A percentile compares a stretch with the other conserved stretches of the same genome.
phyloP scores from a whole-genome alignment of 2,329 filamentous ascomycete species.

The Trichothecium roseum region DNA sequence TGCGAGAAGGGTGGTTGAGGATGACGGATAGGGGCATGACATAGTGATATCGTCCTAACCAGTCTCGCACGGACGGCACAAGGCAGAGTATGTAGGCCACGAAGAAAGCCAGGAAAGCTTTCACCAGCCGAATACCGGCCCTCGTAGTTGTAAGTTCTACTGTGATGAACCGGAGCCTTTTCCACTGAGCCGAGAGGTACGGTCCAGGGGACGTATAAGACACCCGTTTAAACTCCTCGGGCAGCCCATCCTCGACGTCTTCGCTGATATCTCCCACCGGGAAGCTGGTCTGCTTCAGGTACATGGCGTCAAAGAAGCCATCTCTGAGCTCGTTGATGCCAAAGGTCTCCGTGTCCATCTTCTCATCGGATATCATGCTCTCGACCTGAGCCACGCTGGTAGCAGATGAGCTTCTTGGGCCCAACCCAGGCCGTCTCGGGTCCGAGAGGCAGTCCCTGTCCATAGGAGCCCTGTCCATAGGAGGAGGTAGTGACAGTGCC shows the following conservation, averaged over 20 bases:
- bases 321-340: constrained; percentile 32
- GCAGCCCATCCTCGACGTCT: constrained; percentile 32
- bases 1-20: constrained; percentile 45
- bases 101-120: constrained; percentile 46
- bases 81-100: constrained; percentile 45
- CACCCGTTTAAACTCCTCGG: constrained; percentile 29
- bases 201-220: constrained; percentile 34
- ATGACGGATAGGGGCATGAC: constrained; percentile 47
- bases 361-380: constrained; percentile 20
- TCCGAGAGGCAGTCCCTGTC: constrained; percentile 7
- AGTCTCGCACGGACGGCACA: constrained; percentile 33
- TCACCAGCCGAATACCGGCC: constrained; percentile 38
- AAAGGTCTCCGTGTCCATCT: constrained; percentile 27
- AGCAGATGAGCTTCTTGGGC: constrained; percentile 14
- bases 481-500: background rate
- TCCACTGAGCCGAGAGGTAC: constrained; percentile 37
- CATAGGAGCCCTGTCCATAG: constrained; percentile 4
- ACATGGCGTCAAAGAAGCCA: constrained; percentile 37
- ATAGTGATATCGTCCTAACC: constrained; percentile 43
- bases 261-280: constrained; percentile 27
- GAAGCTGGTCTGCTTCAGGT: constrained; percentile 21
- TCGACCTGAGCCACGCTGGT: constrained; percentile 21
- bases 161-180: constrained; percentile 28
- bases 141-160: constrained; percentile 34
- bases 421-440: constrained; percentile 4